Evolutionary conservation across 1,284 basidiomycete genomes (phyloP).

Genomic region (Ganoderma lucidum): DNA sequence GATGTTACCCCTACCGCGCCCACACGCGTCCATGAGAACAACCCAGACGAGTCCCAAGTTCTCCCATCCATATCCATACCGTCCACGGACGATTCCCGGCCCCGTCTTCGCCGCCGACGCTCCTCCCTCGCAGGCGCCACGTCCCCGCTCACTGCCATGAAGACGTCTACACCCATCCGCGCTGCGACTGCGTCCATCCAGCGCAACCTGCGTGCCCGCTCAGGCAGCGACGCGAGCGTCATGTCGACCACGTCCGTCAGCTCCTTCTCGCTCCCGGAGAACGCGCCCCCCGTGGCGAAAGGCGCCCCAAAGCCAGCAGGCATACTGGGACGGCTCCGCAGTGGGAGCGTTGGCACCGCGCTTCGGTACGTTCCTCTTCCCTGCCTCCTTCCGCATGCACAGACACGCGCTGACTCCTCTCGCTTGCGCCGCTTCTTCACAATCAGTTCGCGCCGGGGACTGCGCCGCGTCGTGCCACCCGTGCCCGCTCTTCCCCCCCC

Average conservation of each 20-base stretch:
- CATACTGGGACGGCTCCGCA: constrained; percentile 37
- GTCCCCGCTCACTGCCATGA: constrained; percentile 39
- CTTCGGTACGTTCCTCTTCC: constrained; percentile 32
- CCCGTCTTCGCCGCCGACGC: constrained; percentile 39
- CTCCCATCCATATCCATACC: constrained; percentile 31
- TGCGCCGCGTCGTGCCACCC: constrained; percentile 27
- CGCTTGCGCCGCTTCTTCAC: neutral
- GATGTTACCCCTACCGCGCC: constrained; percentile 49
- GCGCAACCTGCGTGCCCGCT: constrained; percentile 34
- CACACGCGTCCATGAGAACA: constrained; percentile 23
- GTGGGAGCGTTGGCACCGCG: constrained; percentile 41
- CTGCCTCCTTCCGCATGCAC: neutral
- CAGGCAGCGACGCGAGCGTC: constrained; percentile 38
- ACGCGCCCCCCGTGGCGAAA: constrained; percentile 8
- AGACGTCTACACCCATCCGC: constrained; percentile 31
- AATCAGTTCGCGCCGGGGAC: constrained; percentile 25
- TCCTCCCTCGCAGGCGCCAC: constrained; percentile 38
- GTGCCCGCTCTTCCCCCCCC: constrained; percentile 13
- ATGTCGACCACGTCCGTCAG: constrained; percentile 25
- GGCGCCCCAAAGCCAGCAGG: constrained; percentile 28
- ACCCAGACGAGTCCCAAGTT: constrained; percentile 24
- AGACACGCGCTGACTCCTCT: neutral
- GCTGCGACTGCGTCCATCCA: constrained; percentile 31
- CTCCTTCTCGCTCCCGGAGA: constrained; percentile 17
- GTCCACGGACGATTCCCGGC: constrained; percentile 30